These are phyloP conservation scores for Dendryphion nanum DNA, from an alignment of 2,329 filamentous ascomycete genomes.

Conservation along the genomic window DNA sequence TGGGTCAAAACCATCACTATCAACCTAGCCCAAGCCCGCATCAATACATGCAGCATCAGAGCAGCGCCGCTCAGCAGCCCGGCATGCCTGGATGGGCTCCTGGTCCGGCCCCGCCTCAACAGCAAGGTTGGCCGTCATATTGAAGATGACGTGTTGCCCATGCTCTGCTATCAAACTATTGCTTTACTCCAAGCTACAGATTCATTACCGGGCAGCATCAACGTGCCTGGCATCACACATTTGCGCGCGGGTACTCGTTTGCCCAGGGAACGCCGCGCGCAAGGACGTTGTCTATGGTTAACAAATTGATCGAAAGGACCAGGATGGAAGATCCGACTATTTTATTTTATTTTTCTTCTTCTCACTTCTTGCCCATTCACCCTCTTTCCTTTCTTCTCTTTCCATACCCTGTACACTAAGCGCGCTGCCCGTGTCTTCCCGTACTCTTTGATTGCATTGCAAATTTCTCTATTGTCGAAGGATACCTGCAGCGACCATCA, in stretches of 20 bases:
- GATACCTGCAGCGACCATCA: constrained; percentile 1
- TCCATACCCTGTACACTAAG: constrained; percentile 31
- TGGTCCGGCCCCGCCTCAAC: constrained; percentile 33
- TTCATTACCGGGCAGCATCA: neutral
- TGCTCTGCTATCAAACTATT: neutral
- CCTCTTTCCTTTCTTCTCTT: constrained; percentile 11
- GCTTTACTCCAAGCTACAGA: neutral
- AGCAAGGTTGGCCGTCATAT: constrained; percentile 43
- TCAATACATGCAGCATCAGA: constrained; percentile 46
- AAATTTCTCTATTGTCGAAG: neutral
- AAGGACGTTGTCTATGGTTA: neutral
- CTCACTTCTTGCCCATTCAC: constrained; percentile 2
- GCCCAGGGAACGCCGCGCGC: neutral
- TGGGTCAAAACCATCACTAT: constrained; percentile 52
- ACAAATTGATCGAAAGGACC: neutral
- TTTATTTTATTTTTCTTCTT: constrained; percentile 3
- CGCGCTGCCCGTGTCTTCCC: constrained; percentile 11
- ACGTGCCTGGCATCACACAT: neutral
- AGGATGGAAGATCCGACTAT: neutral
- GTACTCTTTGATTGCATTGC: constrained; percentile 2
- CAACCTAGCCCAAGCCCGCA: constrained; percentile 49
- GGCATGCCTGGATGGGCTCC: constrained; percentile 53
- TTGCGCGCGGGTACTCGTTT: neutral
- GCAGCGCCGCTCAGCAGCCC: constrained; percentile 45
- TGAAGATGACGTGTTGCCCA: constrained; percentile 17